Evolutionary conservation across 495 filamentous ascomycete genomes (phyloP).

Genomic region (Clavariopsis aquatica): DNA sequence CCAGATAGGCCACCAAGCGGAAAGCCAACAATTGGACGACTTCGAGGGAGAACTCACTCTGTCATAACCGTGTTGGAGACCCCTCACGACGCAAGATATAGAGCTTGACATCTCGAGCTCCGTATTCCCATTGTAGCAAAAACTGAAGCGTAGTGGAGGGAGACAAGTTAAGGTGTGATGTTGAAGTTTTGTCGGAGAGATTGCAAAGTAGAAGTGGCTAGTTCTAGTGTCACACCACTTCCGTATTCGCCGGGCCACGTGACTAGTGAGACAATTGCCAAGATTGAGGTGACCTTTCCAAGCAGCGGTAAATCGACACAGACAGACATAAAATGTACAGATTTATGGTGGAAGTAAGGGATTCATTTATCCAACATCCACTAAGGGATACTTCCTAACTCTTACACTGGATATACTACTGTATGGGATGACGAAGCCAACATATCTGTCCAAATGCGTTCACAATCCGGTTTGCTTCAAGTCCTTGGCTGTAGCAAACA

Average conservation of each 20-base stretch:
- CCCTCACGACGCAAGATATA: constrained; percentile 7
- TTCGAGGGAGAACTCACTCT: constrained; percentile 16
- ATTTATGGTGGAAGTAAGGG: no score
- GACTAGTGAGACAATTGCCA: no score
- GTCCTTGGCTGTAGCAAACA: constrained; percentile 67
- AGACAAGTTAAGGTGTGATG: neutral
- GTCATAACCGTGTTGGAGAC: neutral
- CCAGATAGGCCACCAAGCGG: neutral
- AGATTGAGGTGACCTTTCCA: no score
- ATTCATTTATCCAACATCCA: no score
- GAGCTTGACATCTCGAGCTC: neutral
- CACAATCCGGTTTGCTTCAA: neutral
- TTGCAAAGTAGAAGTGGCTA: neutral
- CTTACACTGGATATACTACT: neutral
- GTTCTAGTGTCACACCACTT: neutral
- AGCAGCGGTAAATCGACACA: no score
- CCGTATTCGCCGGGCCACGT: neutral
- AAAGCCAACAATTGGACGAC: neutral
- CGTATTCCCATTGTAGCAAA: neutral
- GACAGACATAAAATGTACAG: no score
- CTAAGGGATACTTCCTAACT: no score
- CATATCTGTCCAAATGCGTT: neutral
- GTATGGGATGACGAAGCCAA: neutral
- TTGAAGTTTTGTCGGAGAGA: neutral
- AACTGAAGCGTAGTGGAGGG: neutral